Evolutionary conservation across 106 monocot genomes (phyloP).

Genomic region (Iris macrosiphon): DNA sequence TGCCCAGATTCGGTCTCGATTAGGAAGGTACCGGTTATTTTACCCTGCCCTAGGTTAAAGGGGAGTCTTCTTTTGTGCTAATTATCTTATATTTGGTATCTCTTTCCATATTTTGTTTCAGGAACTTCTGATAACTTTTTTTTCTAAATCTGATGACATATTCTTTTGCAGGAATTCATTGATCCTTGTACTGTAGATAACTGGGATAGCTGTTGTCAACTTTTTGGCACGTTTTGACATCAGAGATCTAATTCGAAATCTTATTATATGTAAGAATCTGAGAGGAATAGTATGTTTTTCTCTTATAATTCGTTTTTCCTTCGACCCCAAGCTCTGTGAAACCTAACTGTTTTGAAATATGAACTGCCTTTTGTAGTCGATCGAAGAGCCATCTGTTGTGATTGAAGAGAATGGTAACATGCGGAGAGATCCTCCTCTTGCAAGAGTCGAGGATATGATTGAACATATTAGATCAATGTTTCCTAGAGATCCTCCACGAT

Average conservation of each 20-base stretch:
- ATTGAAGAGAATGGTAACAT: slow-evolving; percentile 57
- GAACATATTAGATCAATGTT: slow-evolving; percentile 44
- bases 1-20: too few species aligned
- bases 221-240: slow-evolving; percentile 82
- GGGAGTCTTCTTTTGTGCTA: too few species aligned
- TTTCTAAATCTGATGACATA: too few species aligned
- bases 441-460: slow-evolving; percentile 81
- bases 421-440: slow-evolving; percentile 40
- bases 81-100: too few species aligned
- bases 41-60: too few species aligned
- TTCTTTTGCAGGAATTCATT: slow-evolving; percentile 59
- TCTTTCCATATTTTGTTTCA: too few species aligned
- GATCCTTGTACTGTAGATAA: slow-evolving; percentile 25
- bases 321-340: too few species aligned
- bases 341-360: too few species aligned
- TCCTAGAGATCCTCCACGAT: slow-evolving; percentile 58
- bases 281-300: slow-evolving; percentile 67
- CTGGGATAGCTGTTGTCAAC: slow-evolving; percentile 84
- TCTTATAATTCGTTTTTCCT: background rate
- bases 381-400: slow-evolving; percentile 58
- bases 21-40: too few species aligned
- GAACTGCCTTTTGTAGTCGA: slow-evolving; percentile 39
- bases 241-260: slow-evolving; percentile 37
- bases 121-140: too few species aligned
- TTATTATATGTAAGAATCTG: slow-evolving; percentile 66